A percentile compares a stretch with the other conserved stretches of the same genome.
Conservation (phyloP, 805 yeast species). For the Hanseniaspora pseudoguilliermondii region DNA sequence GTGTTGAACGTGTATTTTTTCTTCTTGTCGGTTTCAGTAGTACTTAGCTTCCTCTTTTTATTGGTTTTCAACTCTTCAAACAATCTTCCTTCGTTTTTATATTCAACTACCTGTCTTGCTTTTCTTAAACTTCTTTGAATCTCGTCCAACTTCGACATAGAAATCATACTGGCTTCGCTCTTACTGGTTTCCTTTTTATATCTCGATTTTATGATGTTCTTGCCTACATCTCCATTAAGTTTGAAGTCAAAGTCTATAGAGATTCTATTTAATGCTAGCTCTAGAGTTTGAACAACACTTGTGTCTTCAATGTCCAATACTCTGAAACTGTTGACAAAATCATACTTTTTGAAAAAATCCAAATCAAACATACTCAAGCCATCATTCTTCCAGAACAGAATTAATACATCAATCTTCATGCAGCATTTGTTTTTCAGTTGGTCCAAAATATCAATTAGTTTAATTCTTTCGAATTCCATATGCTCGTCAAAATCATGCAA, state of each 20-base stretch:
- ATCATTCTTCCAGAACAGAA: constrained; percentile 33
- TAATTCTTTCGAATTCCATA: constrained; percentile 25
- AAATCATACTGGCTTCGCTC: constrained; percentile 22
- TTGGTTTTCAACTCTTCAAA: constrained; percentile 17
- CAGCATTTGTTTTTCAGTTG: constrained; percentile 25
- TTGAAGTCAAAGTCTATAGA: constrained; percentile 21
- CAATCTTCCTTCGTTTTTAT: constrained; percentile 13
- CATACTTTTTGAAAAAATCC: constrained; percentile 17
- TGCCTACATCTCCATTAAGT: constrained; percentile 27
- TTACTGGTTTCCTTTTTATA: constrained; percentile 7
- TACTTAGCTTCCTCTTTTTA: constrained; percentile 17
- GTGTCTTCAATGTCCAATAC: constrained; percentile 23
- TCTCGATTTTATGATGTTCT: constrained; percentile 16
- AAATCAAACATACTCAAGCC: constrained; percentile 19
- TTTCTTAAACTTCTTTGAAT: constrained; percentile 14
- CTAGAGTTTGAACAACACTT: constrained; percentile 24
- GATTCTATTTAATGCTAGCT: constrained; percentile 21
- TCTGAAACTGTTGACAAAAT: constrained; percentile 22
- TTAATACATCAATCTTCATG: constrained; percentile 19
- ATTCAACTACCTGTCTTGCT: constrained; percentile 13
- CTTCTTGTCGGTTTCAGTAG: constrained; percentile 18
- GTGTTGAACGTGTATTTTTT: not conserved
- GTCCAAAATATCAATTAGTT: constrained; percentile 26
- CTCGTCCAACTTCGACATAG: constrained; percentile 18
- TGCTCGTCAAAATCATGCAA: constrained; percentile 21